Conservation (phyloP, 192 early-diverging fungal species). For the Rhizoclosmatium globosum region DNA sequence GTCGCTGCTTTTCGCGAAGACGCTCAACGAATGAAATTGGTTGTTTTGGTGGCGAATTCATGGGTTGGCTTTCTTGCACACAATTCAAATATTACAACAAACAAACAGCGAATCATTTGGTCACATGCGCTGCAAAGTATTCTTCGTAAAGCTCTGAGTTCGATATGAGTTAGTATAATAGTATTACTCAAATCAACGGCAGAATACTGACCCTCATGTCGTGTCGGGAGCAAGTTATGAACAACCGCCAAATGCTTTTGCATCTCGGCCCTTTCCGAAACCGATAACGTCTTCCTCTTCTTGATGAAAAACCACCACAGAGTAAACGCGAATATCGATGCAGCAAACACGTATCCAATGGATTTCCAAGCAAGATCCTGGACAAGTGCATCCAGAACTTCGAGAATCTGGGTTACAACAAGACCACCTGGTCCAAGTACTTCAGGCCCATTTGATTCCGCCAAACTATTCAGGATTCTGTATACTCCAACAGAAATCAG, state of each 20-base stretch:
- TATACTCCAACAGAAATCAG: constrained; percentile 2
- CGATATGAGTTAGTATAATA: not conserved
- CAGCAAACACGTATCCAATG: constrained; percentile 8
- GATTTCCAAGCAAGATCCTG: not conserved
- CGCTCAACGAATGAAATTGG: too few relatives aligned
- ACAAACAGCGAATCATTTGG: too few relatives aligned
- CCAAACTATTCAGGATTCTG: not conserved
- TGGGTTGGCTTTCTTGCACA: too few relatives aligned
- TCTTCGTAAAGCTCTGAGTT: constrained; percentile 1
- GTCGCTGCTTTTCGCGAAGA: too few relatives aligned
- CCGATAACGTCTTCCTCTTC: not conserved
- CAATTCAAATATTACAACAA: too few relatives aligned
- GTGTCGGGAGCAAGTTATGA: not conserved
- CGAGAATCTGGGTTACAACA: not conserved
- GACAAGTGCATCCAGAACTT: constrained; percentile 2
- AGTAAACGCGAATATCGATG: constrained; percentile 4
- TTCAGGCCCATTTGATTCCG: constrained; percentile 11
- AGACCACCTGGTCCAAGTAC: constrained; percentile 8
- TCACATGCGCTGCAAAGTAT: constrained; percentile 25
- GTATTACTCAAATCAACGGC: not conserved
- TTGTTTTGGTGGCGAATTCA: too few relatives aligned
- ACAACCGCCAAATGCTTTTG: constrained; percentile 13
- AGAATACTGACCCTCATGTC: constrained; percentile 10
- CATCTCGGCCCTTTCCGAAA: not conserved
- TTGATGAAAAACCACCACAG: constrained; percentile 31